phyloP scores from a whole-genome alignment of 192 early-diverging fungal species.

The Rhizophagus prolifer region DNA sequence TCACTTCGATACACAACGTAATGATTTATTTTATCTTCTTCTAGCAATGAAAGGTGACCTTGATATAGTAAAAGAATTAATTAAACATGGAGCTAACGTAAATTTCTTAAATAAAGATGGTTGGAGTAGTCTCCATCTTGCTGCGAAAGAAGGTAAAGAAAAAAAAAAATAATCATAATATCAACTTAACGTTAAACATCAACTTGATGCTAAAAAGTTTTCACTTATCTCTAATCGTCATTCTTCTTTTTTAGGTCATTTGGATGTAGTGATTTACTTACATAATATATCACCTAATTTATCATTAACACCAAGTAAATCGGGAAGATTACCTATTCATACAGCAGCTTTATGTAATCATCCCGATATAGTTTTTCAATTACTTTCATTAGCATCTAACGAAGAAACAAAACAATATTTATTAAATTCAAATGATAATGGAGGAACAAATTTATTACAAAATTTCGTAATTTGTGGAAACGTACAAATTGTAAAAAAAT shows the following conservation, averaged over 20 bases:
- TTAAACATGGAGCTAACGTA: slow-evolving; percentile 30
- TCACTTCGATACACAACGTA: too few species aligned
- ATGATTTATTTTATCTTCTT: background rate
- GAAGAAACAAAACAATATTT: background rate
- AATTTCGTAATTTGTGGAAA: slow-evolving; percentile 38
- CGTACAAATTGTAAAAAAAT: slow-evolving; percentile 20
- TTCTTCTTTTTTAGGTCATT: slow-evolving; percentile 29
- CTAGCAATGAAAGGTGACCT: slow-evolving; percentile 40
- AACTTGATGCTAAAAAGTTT: too few species aligned
- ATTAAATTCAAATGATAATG: slow-evolving; percentile 36
- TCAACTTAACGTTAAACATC: too few species aligned
- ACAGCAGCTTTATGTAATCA: slow-evolving; percentile 33
- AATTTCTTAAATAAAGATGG: slow-evolving; percentile 39
- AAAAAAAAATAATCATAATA: too few species aligned
- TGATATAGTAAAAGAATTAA: slow-evolving; percentile 34
- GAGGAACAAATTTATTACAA: slow-evolving; percentile 37
- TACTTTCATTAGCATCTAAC: slow-evolving; percentile 16
- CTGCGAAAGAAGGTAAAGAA: slow-evolving; percentile 41
- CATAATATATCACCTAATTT: slow-evolving; percentile 29
- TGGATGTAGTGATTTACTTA: slow-evolving; percentile 32
- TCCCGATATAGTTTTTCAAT: slow-evolving; percentile 22
- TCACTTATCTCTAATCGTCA: background rate
- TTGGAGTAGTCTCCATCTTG: slow-evolving; percentile 45
- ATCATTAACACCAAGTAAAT: slow-evolving; percentile 32
- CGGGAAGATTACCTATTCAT: slow-evolving; percentile 42